Evolutionary conservation across 192 early-diverging fungal species (phyloP), one percentile per base, ranked within the genome.

Genomic region (Linnemannia schmuckeri): DNA sequence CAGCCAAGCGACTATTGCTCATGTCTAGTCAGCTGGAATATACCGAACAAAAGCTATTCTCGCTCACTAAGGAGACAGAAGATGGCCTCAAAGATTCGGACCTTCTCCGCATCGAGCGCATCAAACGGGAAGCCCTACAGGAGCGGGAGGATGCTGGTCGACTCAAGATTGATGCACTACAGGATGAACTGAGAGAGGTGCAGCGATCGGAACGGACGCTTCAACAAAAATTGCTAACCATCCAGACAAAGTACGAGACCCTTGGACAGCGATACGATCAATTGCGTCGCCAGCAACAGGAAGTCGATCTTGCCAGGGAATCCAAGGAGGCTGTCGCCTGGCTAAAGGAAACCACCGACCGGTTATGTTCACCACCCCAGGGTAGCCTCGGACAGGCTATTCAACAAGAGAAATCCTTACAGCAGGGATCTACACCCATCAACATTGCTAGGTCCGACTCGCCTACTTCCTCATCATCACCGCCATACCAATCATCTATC

Each of bases 41-140:
- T 66, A 87, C 85, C 9, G 85, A 87, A 27, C 85, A 81, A 72
- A 72, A 76, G 10, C 66, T 87, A 13, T 81, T 73, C 40, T 78
- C 74, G 37, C 85, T 87, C 13, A 81, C 85, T 0, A 40, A 87
- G 27, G 76, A 87, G 41, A 69, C 81, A 6, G 79, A 73, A 18
- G 85, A 81, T 54, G 79, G 85, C 13, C 79, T 74, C 52, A 81
- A 78, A 52, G 85, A 87, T 72, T 87, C 85, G 27, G 85, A 87
- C 24, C 80, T 87, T 15, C 75, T 87, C 30, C 74, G 85, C 18
- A 78, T 87, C 33, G 85, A 87, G 52, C 42, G 85, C 1, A 81
- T 87, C 63, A 87, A 87, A 41, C 85, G 85, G 24, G 85, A 87
- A 37, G 85, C 85, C 1, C 54, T 87, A 3, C 85, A 87, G 76